phyloP scores from a whole-genome alignment of 1,139 yeast genomes.

The Zygoascus meyerae region DNA sequence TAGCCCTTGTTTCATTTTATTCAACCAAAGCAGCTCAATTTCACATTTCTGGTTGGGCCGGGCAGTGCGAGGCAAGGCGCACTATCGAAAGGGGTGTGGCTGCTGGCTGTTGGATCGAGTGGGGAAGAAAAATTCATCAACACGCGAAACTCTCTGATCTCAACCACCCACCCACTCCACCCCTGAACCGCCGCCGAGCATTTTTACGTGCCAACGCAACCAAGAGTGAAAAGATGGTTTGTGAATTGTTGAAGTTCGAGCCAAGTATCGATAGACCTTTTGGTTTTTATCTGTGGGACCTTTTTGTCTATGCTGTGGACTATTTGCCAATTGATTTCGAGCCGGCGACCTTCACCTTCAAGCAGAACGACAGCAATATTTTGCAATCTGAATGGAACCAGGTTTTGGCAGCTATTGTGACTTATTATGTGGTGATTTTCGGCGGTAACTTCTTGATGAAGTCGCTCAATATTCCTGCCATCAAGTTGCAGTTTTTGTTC shows the following conservation, averaged over 20 bases:
- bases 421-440: conserved; percentile 74
- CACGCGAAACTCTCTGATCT: not conserved
- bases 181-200: not conserved
- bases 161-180: not conserved
- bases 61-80: no score
- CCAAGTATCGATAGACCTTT: conserved; percentile 82
- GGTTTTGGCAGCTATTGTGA: conserved; percentile 53
- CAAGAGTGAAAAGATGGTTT: not conserved
- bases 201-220: no score
- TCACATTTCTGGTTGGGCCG: no score
- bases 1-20: no score
- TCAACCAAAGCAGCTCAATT: no score
- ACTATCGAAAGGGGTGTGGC: no score
- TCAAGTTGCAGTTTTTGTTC: conserved; percentile 65
- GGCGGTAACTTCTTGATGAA: conserved; percentile 67
- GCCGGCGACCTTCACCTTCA: conserved; percentile 61
- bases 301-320: conserved; percentile 59
- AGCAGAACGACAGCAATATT: conserved; percentile 43
- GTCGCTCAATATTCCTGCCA: conserved; percentile 51
- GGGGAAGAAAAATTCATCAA: no score
- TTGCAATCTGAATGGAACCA: conserved; percentile 40
- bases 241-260: conserved; percentile 17
- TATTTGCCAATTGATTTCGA: conserved; percentile 37
- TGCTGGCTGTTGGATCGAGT: no score
- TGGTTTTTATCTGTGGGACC: conserved; percentile 85